Evolutionary conservation across 345 rosid genomes (phyloP), one percentile per base, ranked within the genome.

Genomic region (Sapria himalayana): DNA sequence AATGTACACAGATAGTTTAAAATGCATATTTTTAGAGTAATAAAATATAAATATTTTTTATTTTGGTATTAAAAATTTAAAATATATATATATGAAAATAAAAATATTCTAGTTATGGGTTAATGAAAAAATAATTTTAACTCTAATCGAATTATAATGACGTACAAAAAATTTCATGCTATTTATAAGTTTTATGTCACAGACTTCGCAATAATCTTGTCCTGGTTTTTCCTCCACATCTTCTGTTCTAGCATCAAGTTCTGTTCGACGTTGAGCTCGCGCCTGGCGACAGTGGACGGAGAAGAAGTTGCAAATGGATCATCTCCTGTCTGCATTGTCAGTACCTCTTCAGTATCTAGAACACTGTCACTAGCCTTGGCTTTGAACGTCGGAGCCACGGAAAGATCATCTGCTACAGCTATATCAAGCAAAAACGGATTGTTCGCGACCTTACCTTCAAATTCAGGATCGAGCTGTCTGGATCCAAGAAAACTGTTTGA

Each of bases 221-320:
- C 70, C 53, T 86, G 86, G 47, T 70, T 56, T 58, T 70, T 69
- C 52, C 75, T 52, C 94, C 97, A 81, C 21, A 70, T 5, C 25
- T 70, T 68, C 14, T 76, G 86, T 54, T 85, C 72, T 33, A 57
- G 55, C 51, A 59, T 35, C 48, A 81, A 33, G 35, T 33, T 61
- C 34, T 62, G 59, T 29, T 62, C 64, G 49, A 71, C 44, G 15
- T 50, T 31, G 14, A 52, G 43, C 19, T 19, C 53, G 33, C 21
- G n/a, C 29, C 37, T 40, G 39, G 4, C 22, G 23, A n/a, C n/a
- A n/a, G n/a, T n/a, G n/a, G n/a, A n/a, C n/a, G n/a, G n/a, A n/a
- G n/a, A n/a, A n/a, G n/a, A n/a, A n/a, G 12, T 25, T 44, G 41
- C 19, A 37, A 37, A 37, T 16, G 41, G 41, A 18, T 37, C 41